These are phyloP conservation scores for Lycium barbarum DNA, from an alignment of 257 asterid genomes.

Conservation along the genomic window DNA sequence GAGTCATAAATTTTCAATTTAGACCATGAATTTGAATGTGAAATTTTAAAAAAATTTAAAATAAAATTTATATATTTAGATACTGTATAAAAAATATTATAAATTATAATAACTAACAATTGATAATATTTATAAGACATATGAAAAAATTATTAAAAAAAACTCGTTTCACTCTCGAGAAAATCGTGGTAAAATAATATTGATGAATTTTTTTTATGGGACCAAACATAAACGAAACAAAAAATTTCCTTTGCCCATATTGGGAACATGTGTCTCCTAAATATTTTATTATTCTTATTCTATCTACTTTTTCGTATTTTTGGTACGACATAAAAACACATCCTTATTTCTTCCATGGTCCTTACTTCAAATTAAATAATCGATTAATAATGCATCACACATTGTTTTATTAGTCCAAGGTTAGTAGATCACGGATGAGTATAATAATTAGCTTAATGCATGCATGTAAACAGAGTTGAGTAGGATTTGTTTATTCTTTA, in stretches of 20 bases:
- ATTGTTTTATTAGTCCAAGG: background rate
- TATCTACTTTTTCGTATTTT: slow-evolving; percentile 10
- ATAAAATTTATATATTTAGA: background rate
- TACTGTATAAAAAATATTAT: background rate
- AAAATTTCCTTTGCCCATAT: slow-evolving; percentile 24
- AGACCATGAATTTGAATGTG: background rate
- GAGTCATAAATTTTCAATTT: background rate
- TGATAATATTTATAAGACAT: background rate
- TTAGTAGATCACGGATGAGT: background rate
- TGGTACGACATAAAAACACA: background rate
- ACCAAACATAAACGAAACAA: slow-evolving; percentile 42
- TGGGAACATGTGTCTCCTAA: slow-evolving; percentile 37
- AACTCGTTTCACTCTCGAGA: background rate
- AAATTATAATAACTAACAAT: background rate
- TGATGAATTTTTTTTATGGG: background rate
- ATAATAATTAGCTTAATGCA: slow-evolving; percentile 4
- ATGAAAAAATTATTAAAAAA: background rate
- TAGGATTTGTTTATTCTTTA: background rate
- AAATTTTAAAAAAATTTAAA: background rate
- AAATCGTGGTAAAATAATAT: background rate
- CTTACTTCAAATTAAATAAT: background rate
- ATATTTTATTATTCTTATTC: slow-evolving; percentile 29
- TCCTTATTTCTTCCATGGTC: slow-evolving; percentile 25
- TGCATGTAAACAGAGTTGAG: slow-evolving; percentile 20
- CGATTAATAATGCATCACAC: background rate